Evolutionary conservation across 169 alveolate genomes (phyloP), one percentile per base, ranked within the genome.

Genomic region (Haemoproteus tartakovskyi): DNA sequence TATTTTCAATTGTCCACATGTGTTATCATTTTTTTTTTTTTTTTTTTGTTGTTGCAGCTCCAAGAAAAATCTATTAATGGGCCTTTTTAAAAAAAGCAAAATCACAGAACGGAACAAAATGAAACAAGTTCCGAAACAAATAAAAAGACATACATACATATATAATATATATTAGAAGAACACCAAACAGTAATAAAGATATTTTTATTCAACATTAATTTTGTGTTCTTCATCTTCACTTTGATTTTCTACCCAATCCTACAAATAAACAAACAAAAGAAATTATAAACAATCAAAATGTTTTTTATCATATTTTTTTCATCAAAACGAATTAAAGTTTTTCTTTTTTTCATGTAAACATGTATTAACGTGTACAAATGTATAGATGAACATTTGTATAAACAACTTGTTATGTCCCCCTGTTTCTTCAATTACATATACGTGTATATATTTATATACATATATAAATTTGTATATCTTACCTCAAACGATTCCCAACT

Each of bases 171-270:
- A 50, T 11, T 4, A 50, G 26, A 50, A 50, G 38, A 50, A 26
- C 9, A 59, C 21, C 9, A 3, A 21, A 21, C 37, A 59, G 19
- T n/a, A 38, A 59, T 37, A 3, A 37, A 46, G 14, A 27, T 5
- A 1, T 24, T 9, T 24, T 74, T 33, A 74, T 50, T 74, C 84
- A 14, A 74, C 78, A 54, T 29, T 74, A 14, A 74, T 74, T 74
- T 74, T 78, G 37, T 74, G 84, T 57, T 74, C 84, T 47, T 74
- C 84, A 41, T 74, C 84, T 74, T 74, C 84, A 74, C 84, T 74
- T 47, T 74, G 70, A 47, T 74, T 74, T 46, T 74, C 84, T 43
- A 74, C 30, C 84, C 84, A 74, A 18, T 74, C 84, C 84, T 74
- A 27, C 38, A 45, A 33, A 70, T 27, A 57, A 43, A 16, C 2